Base-by-base conservation (phyloP, 768 basidiomycete genomes). In the Brasilioporus rufonigricans region DNA sequence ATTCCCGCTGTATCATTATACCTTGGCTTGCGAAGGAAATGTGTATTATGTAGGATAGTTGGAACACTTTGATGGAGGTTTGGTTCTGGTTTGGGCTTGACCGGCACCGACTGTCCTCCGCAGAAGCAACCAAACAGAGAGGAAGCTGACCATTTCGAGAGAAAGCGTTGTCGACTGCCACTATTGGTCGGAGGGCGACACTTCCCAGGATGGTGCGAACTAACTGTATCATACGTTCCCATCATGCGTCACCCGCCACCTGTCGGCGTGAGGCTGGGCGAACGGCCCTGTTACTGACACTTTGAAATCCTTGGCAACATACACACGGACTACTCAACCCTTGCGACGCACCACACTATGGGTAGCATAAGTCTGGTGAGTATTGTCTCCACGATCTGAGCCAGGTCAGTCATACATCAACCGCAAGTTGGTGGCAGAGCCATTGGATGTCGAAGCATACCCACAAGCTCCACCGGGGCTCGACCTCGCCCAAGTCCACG, bases 401-500 rank as follows among this genome's bases (percentile, higher is more conserved):
- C 23, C 24, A 43, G 16, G 27, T 29, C 19, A 32, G 13, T 39
- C 38, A 51, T 51, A 23, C 40, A 5, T 11, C 7, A 10, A 23
- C 41, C 23, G 2, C 56, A 46, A 69, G 67, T 31, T 74, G 44
- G 53, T 74, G 6, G 77, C 78, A 57, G 72, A 74, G 27, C 77
- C 78, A 14, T 65, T 89, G 18, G 84, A 89, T 48, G 82, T 83
- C 1, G 76, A 84, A 23, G 70, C 71, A 9, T 91, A 91, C 63
- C 81, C 84, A 4, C 65, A 74, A 32, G 78, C 84, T 0, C 88
- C 88, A 2, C 53, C 68, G 2, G 78, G 72, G 24, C 74, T 91
- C 18, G 55, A 75, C 59, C 73, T 91, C 38, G 78, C 86, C 65
- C 89, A 90, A 66, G 86, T 91, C 12, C 86, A 91, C 65, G 69